Percentiles rank a stretch among this genome's conserved stretches.
Evolutionary conservation across 371 early-diverging fungal species (phyloP).

Genomic region (Lichtheimia ornata): DNA sequence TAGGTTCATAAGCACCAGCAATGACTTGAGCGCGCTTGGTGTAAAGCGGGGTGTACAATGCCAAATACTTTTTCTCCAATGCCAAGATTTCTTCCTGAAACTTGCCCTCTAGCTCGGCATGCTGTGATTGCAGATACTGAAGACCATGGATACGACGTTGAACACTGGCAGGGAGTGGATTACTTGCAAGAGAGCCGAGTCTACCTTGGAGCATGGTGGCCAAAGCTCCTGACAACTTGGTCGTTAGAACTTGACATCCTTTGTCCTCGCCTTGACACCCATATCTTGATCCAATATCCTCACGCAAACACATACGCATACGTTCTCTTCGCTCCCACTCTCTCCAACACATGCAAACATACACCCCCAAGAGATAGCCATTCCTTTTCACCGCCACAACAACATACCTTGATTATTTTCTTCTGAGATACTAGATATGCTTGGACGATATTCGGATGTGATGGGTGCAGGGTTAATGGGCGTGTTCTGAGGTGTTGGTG

Average conservation of each 20-base stretch:
- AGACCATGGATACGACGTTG: conserved; percentile 84
- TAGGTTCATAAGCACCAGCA: conserved; percentile 83
- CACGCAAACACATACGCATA: too few species aligned
- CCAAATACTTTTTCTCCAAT: conserved; percentile 92
- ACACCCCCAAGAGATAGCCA: too few species aligned
- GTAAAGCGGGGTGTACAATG: conserved; percentile 83
- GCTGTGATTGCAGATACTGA: conserved; percentile 81
- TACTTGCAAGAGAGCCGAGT: conserved; percentile 77
- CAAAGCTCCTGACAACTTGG: conserved; percentile 12
- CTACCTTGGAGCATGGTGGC: conserved; percentile 66
- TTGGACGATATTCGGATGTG: conserved; percentile 38
- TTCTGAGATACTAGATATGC: conserved; percentile 45
- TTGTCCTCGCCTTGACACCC: too few species aligned
- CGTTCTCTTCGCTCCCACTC: too few species aligned
- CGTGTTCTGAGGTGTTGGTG: conserved; percentile 53
- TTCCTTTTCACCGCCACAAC: too few species aligned
- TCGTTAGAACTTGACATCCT: background rate
- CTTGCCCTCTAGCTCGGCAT: conserved; percentile 76
- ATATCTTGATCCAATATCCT: too few species aligned
- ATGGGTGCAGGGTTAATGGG: conserved; percentile 50
- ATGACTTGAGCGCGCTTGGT: conserved; percentile 82
- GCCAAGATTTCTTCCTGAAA: conserved; percentile 90
- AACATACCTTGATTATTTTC: conserved; percentile 13
- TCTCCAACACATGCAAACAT: too few species aligned
- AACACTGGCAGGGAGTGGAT: conserved; percentile 73